Evolutionary conservation across 495 filamentous ascomycete genomes (phyloP).

Genomic region (Hamigera avellanea): DNA sequence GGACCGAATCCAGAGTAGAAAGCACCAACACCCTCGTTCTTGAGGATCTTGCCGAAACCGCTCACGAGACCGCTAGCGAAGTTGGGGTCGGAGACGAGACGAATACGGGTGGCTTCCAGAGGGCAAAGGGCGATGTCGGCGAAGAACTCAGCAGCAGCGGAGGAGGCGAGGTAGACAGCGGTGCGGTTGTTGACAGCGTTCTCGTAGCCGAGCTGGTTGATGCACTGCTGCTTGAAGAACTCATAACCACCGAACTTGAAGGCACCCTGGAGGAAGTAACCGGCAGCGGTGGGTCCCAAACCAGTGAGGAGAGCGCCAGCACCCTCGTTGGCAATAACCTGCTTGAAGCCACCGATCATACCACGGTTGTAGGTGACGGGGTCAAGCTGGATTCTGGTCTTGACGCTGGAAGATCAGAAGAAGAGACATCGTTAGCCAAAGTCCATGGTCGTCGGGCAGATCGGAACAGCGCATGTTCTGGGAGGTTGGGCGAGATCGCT

Average conservation of each 20-base stretch:
- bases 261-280: slow-evolving; percentile 90
- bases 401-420: slow-evolving; percentile 55
- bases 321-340: slow-evolving; percentile 77
- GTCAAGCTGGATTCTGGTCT: slow-evolving; percentile 91
- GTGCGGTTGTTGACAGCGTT: slow-evolving; percentile 77
- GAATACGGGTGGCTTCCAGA: slow-evolving; percentile 88
- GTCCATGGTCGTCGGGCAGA: slow-evolving; percentile 2
- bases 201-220: slow-evolving; percentile 72
- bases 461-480: background rate
- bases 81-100: slow-evolving; percentile 82
- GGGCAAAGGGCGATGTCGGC: slow-evolving; percentile 91
- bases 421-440: slow-evolving; percentile 9
- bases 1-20: slow-evolving; percentile 95
- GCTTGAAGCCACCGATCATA: slow-evolving; percentile 74
- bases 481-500: slow-evolving; percentile 2
- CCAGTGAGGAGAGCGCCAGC: slow-evolving; percentile 82
- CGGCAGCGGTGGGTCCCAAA: slow-evolving; percentile 75
- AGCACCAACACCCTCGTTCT: slow-evolving; percentile 71
- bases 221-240: slow-evolving; percentile 88
- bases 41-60: slow-evolving; percentile 78
- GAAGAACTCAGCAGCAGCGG: slow-evolving; percentile 81
- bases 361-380: slow-evolving; percentile 82
- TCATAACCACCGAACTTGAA: slow-evolving; percentile 96
- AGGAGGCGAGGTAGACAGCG: slow-evolving; percentile 77
- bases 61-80: slow-evolving; percentile 73